Evolutionary conservation across 441 rosid species (phyloP).

Genomic region (Iberis amara): DNA sequence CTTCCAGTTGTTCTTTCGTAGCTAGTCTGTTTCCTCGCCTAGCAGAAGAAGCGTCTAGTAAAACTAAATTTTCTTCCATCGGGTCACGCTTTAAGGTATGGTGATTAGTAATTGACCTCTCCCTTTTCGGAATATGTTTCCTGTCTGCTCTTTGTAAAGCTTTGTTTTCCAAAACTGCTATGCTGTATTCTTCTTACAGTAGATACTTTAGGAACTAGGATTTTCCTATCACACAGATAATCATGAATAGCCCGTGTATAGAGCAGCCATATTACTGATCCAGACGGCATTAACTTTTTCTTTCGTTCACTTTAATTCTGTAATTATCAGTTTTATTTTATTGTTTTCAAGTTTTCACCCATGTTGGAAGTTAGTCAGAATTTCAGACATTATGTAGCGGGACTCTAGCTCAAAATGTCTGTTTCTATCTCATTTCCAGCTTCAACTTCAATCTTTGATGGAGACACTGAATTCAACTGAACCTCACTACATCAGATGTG

Average conservation of each 20-base stretch:
- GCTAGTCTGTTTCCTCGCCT: slow-evolving; percentile 85
- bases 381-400: slow-evolving; percentile 11
- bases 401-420: slow-evolving; percentile 12
- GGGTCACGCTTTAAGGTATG: slow-evolving; percentile 97
- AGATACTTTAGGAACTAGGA: background rate
- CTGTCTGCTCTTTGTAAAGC: slow-evolving; percentile 7
- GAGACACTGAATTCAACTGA: slow-evolving; percentile 93
- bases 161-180: slow-evolving; percentile 10
- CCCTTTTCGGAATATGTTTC: background rate
- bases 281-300: slow-evolving; percentile 11
- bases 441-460: slow-evolving; percentile 98
- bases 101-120: background rate
- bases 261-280: slow-evolving; percentile 14
- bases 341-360: slow-evolving; percentile 1
- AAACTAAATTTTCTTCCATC: slow-evolving; percentile 97
- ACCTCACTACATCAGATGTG: slow-evolving; percentile 99
- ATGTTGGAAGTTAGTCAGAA: slow-evolving; percentile 16
- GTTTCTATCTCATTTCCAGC: slow-evolving; percentile 50
- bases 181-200: slow-evolving; percentile 7
- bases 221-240: too few species aligned
- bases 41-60: slow-evolving; percentile 88
- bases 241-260: background rate
- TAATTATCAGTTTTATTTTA: too few species aligned
- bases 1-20: slow-evolving; percentile 76
- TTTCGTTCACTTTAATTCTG: background rate